Base-by-base conservation (phyloP, 73 alveolate genomes). In the Paramecium sonneborni region DNA sequence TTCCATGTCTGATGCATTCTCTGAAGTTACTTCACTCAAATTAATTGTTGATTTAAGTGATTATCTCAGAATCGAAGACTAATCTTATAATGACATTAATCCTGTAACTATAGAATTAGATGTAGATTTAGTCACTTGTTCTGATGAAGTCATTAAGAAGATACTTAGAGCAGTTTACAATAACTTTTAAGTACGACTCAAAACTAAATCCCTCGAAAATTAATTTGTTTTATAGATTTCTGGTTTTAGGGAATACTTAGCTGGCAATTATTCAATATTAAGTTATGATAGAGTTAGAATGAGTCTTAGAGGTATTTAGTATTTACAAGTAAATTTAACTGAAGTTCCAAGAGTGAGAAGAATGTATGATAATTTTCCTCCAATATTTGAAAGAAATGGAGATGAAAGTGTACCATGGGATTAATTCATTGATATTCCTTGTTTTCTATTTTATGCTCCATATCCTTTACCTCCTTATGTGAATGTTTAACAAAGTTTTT, bases 221-320 rank as follows among this genome's bases (percentile, higher is more conserved):
- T 57, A 92, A 18, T 88, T 97, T 23, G 95, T 94, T 38, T 92
- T 97, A 72, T 93, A 97, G 79, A 98, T 95, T 6, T 95, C 94
- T 55, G 98, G 98, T n/a, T 94, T 76, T 48, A 93, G 97, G 82
- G 99, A 97, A 76, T 97, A 95, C 72, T 95, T 97, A 35, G 92
- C 93, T 62, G 99, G 99, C 10, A 95, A 95, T 62, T 95, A 97
- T 48, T 95, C 97, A 34, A 82, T 97, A 85, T 93, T 97, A 2
- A 91, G 95, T 70, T 97, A 96, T 72, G 98, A 96, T 82, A 94
- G 98, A 86, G 98, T 97, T 20, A 93, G 99, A 85, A 76, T 91
- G 69, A 94, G 95, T 76, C 93, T 97, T 39, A 92, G 98, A 76
- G 96, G 96, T 82, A 93, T 92, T 7, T 94, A 94, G 28, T 67